Evolutionary conservation across 345 rosid genomes (phyloP), one percentile per base, ranked within the genome.

Genomic region (Arabis alpina): DNA sequence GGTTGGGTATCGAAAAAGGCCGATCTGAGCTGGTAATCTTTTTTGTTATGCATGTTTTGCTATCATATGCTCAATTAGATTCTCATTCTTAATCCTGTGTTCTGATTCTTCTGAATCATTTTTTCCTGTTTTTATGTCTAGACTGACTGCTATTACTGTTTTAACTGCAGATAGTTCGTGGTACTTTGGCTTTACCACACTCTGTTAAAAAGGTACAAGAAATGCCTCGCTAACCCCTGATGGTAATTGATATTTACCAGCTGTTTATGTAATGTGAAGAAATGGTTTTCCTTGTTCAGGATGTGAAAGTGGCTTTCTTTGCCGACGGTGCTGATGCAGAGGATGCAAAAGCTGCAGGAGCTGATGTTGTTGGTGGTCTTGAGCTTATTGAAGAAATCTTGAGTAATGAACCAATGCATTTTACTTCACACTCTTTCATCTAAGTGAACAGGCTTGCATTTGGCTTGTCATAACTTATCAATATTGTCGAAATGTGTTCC

Each of bases 341-440:
- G 71, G 99, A 94, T 75, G 98, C 98, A 50, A 87, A 85, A 80
- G 92, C 90, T 72, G 95, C 97, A 0, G 96, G 99, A 76, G 99
- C 99, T 82, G 92, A 94, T 84, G 69, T 94, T 42, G 96, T 91
- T 54, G 99, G 98, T 47, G 98, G 98, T 73, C 63, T 58, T 61
- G 98, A 89, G 70, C 93, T 94, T 54, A 83, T 94, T 24, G 93
- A 94, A 72, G 83, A 88, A 81, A 89, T 94, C 64, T 76, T 84
- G 63, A 70, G 99, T 94, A 88, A 78, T 74, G 48, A 64, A 44
- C 43, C 48, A 19, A 52, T 64, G 45, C 72, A 51, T 60, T n/a
- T 32, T 19, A 43, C 70, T 47, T 47, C 44, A 7, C 11, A 11
- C 19, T 65, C n/a, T 32, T 64, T 57, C 0, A 56, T 55, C 14